Percentiles rank a stretch among this genome's conserved stretches.
These are phyloP conservation scores for Barnettozyma botsteinii DNA, from an alignment of 805 yeast genomes.

Conservation along the genomic window DNA sequence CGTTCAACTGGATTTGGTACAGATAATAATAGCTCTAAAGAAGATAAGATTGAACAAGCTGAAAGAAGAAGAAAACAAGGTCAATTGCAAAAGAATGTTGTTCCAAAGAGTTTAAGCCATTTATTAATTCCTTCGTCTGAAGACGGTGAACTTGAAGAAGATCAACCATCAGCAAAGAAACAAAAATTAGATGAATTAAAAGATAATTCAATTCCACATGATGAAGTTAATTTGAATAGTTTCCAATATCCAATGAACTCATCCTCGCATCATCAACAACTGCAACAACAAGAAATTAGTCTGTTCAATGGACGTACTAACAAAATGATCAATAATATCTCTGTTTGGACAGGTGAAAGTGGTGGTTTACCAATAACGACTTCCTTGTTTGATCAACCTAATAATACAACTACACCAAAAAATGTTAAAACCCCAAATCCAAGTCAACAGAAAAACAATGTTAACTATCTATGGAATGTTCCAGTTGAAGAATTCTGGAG, in stretches of 20 bases:
- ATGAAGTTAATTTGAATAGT: constrained; percentile 15
- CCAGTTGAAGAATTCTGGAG: constrained; percentile 45
- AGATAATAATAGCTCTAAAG: constrained; percentile 30
- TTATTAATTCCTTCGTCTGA: constrained; percentile 35
- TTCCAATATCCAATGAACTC: constrained; percentile 17
- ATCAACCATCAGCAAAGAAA: constrained; percentile 12
- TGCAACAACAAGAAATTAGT: constrained; percentile 14
- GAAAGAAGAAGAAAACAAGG: constrained; percentile 45
- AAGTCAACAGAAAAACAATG: not conserved
- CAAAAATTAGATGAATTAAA: constrained; percentile 3
- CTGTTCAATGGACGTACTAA: constrained; percentile 42
- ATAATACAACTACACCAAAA: constrained; percentile 7
- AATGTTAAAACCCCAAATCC: not conserved
- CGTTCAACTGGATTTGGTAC: constrained; percentile 17
- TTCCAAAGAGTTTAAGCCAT: constrained; percentile 50
- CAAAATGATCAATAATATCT: constrained; percentile 55
- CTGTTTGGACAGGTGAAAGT: constrained; percentile 52
- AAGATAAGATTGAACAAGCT: constrained; percentile 40
- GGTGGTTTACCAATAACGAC: constrained; percentile 26
- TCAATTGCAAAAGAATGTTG: constrained; percentile 43
- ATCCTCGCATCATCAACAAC: too few relatives aligned
- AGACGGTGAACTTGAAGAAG: constrained; percentile 25
- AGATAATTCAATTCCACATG: constrained; percentile 11
- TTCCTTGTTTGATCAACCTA: constrained; percentile 22
- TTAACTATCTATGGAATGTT: constrained; percentile 23